Percentiles rank a stretch among this genome's conserved stretches.
Conservation (phyloP, 2,329 filamentous ascomycete species). For the Aspergillus viridinutans region DNA sequence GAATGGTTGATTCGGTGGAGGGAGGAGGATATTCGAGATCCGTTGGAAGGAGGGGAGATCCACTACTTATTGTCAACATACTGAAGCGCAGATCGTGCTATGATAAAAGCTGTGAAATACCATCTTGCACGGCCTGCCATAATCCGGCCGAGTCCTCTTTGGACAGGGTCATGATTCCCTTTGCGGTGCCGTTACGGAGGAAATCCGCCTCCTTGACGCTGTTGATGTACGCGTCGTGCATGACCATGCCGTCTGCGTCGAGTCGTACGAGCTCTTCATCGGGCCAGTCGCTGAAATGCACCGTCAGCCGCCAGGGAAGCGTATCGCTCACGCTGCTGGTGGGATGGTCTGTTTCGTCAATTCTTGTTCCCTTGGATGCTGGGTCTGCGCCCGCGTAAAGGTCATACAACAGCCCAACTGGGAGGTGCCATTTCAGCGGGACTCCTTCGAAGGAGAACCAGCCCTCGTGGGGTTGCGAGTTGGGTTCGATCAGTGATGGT, state of each 20-base stretch:
- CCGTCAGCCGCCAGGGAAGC: constrained; percentile 60
- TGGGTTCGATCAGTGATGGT: constrained; percentile 54
- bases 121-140: constrained; percentile 75
- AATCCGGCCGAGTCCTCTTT: constrained; percentile 78
- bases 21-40: constrained; percentile 72
- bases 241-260: constrained; percentile 51
- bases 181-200: constrained; percentile 79
- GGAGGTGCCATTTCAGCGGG: constrained; percentile 68
- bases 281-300: constrained; percentile 59
- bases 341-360: constrained; percentile 17
- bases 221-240: constrained; percentile 65
- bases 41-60: constrained; percentile 68
- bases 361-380: constrained; percentile 24
- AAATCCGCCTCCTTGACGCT: constrained; percentile 80
- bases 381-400: constrained; percentile 58
- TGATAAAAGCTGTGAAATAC: constrained; percentile 39
- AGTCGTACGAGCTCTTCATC: constrained; percentile 55
- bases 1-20: constrained; percentile 63
- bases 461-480: constrained; percentile 48
- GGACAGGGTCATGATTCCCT: constrained; percentile 83
- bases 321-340: constrained; percentile 14
- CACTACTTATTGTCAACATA: constrained; percentile 45
- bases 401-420: constrained; percentile 65
- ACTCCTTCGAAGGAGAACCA: constrained; percentile 67
- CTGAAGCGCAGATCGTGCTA: background rate